Percentiles rank a stretch among this genome's conserved stretches.
phyloP scores from a whole-genome alignment of 2,329 filamentous ascomycete species.

The Colletotrichum sp. region DNA sequence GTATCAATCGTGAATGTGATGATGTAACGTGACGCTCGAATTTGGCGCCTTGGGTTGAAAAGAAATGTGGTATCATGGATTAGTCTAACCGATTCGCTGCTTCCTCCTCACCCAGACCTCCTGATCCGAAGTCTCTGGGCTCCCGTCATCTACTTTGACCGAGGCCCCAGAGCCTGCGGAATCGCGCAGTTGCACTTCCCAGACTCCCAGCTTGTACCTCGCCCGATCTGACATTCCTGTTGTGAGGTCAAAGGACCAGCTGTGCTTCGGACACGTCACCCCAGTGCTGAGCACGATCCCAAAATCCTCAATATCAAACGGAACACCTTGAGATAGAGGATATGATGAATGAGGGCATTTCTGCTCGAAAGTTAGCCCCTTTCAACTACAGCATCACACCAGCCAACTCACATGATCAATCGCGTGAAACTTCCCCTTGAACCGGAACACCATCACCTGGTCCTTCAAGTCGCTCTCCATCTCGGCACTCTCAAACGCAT shows the following conservation, averaged over 20 bases:
- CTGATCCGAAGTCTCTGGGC: conserved; percentile 19
- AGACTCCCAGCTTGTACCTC: conserved; percentile 65
- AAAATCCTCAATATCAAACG: conserved; percentile 78
- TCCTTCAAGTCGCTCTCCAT: conserved; percentile 49
- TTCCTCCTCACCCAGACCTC: conserved; percentile 52
- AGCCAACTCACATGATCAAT: conserved; percentile 66
- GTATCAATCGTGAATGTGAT: fast-evolving
- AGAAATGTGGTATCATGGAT: background rate
- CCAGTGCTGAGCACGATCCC: conserved; percentile 67
- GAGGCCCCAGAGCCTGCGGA: background rate
- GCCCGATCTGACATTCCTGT: conserved; percentile 67
- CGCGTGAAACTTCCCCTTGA: conserved; percentile 68
- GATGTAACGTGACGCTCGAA: background rate
- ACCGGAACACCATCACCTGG: conserved; percentile 71
- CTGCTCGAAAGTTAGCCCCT: conserved; percentile 37
- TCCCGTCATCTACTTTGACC: background rate
- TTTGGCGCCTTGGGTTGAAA: background rate
- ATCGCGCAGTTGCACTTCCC: conserved; percentile 65
- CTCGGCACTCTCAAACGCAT: conserved; percentile 31
- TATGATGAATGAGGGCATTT: conserved; percentile 72
- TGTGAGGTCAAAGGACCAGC: conserved; percentile 74
- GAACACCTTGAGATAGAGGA: conserved; percentile 65
- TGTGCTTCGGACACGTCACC: conserved; percentile 71
- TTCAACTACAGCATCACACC: no score
- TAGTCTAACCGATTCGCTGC: conserved; percentile 36